Base-by-base conservation (phyloP, 306 rosid genomes). In the Casuarina cunninghamiana region DNA sequence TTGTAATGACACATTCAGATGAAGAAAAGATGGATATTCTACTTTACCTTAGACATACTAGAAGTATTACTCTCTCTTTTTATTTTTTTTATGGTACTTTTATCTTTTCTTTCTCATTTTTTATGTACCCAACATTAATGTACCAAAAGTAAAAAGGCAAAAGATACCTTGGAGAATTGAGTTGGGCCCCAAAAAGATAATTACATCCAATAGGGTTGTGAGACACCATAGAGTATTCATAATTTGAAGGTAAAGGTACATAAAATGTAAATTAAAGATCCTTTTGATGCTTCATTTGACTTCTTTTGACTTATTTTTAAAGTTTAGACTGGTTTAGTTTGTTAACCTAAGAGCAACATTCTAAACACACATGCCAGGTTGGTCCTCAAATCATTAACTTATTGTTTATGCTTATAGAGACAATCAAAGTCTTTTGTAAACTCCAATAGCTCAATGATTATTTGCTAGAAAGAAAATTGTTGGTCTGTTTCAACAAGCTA, bases 371-470 rank as follows among this genome's bases (percentile, higher is more conserved):
- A 32, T 61, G 67, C 41, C 67, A n/a, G 13, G 71, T 46, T 79
- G 43, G 74, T 32, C 43, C 53, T 73, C 70, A 70, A 82, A 83
- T 75, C 73, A 81, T 78, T 35, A 69, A 68, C 42, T 32, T 63
- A 78, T 53, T 76, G 41, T 75, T 49, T 73, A 69, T 69, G 68
- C 46, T n/a, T 69, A 78, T 32, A 6, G 71, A 80, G 84, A 76
- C 62, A 83, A 77, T 88, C 82, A 76, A 71, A 80, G 78, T 81
- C 74, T 79, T 79, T 75, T 81, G 46, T 74, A 63, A 73, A 53
- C 81, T 80, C 91, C 81, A 80, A 81, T 84, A 79, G 35, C 19
- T 69, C 70, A 80, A 80, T 21, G 80, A 80, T 80, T 37, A 69
- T 38, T 37, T 2, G 44, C 10, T 26, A 76, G 60, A 44, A 72